These are phyloP conservation scores for Camillea tinctor DNA, from an alignment of 2,329 filamentous ascomycete genomes.

Conservation along the genomic window DNA sequence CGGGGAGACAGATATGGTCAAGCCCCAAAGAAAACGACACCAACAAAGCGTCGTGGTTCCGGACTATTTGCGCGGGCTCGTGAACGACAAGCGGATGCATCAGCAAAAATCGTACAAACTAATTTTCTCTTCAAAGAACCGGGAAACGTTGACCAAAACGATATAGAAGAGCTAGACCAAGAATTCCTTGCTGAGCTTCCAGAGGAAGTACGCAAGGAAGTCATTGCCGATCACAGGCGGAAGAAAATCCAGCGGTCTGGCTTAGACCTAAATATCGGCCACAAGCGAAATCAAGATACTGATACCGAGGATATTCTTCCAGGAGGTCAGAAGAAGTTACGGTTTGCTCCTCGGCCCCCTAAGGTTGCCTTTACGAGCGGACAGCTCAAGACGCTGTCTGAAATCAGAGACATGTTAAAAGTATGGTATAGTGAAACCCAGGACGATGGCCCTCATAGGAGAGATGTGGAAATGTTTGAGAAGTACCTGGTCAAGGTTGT, in stretches of 20 bases:
- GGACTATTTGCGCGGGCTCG: conserved; percentile 43
- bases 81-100: conserved; percentile 52
- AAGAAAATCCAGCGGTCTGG: conserved; percentile 58
- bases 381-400: conserved; percentile 43
- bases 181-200: conserved; percentile 82
- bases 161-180: conserved; percentile 56
- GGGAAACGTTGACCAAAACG: conserved; percentile 29
- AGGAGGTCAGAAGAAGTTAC: conserved; percentile 42
- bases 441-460: conserved; percentile 71
- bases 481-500: conserved; percentile 73
- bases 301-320: conserved; percentile 16
- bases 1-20: conserved; percentile 55
- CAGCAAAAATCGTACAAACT: conserved; percentile 67
- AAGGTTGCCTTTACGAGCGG: conserved; percentile 47
- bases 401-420: conserved; percentile 71
- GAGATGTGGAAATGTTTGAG: conserved; percentile 74
- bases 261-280: conserved; percentile 41
- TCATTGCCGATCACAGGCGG: conserved; percentile 71
- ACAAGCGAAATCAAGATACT: conserved; percentile 13
- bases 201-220: conserved; percentile 73
- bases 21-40: conserved; percentile 54
- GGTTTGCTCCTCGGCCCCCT: conserved; percentile 46
- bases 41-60: conserved; percentile 62
- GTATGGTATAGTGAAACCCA: conserved; percentile 74
- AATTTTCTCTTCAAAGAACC: conserved; percentile 57